Percentiles rank a stretch among this genome's conserved stretches.
Evolutionary conservation across 2,329 filamentous ascomycete species (phyloP).

Genomic region (Rasamsonia emersonii): DNA sequence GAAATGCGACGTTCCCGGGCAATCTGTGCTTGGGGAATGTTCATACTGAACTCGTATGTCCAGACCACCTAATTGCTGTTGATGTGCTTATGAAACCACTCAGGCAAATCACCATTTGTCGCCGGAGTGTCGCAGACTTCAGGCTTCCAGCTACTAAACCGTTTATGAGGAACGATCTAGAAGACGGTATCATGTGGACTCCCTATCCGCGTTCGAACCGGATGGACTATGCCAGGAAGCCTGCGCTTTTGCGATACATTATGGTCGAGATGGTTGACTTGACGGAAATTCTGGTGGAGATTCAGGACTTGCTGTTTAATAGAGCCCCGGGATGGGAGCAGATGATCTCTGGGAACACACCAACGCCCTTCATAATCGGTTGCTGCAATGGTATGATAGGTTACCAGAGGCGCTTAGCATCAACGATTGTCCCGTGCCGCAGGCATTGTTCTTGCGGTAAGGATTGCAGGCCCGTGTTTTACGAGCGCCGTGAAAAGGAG

Average conservation of each 20-base stretch:
- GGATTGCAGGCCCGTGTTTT: slow-evolving; percentile 2
- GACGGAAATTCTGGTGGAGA: slow-evolving; percentile 14
- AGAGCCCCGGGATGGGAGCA: slow-evolving; percentile 9
- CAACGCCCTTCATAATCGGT: slow-evolving; percentile 11
- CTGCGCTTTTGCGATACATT: slow-evolving; percentile 19
- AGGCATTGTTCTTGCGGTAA: slow-evolving; percentile 23
- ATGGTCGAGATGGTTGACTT: slow-evolving; percentile 15
- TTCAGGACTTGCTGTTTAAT: slow-evolving; percentile 19
- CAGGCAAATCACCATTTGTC: slow-evolving; percentile 22
- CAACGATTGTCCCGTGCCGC: slow-evolving; percentile 16
- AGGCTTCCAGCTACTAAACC: slow-evolving; percentile 12
- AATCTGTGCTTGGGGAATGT: slow-evolving; percentile 24
- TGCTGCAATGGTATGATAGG: slow-evolving; percentile 15
- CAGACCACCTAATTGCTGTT: neutral
- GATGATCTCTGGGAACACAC: slow-evolving; percentile 13
- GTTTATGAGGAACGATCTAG: slow-evolving; percentile 7
- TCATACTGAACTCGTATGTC: slow-evolving; percentile 21
- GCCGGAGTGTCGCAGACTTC: slow-evolving; percentile 14
- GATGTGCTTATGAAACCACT: slow-evolving; percentile 7
- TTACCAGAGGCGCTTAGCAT: slow-evolving; percentile 13
- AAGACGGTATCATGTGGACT: slow-evolving; percentile 18
- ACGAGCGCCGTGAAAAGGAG: slow-evolving; percentile 5
- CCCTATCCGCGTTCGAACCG: slow-evolving; percentile 26
- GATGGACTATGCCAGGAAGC: slow-evolving; percentile 16
- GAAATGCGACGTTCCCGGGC: slow-evolving; percentile 15